A percentile compares a stretch with the other conserved stretches of the same genome.
These are phyloP conservation scores for Cajanus cajan DNA, from an alignment of 306 rosid genomes.

Conservation along the genomic window DNA sequence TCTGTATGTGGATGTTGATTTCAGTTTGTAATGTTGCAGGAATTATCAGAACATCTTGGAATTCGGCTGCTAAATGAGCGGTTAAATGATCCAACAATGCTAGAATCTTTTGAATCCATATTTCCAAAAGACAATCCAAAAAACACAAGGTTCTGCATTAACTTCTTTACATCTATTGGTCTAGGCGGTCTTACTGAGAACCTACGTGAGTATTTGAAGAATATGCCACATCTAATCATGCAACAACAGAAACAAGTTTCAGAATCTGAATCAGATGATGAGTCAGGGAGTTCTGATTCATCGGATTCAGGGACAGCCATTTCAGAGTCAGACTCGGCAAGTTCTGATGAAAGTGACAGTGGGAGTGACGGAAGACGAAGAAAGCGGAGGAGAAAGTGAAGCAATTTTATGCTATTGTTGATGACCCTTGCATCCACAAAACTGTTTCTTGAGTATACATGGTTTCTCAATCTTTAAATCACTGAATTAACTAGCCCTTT, in stretches of 20 bases:
- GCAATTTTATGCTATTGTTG: background rate
- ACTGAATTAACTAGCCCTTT: background rate
- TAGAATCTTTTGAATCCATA: too few relatives aligned
- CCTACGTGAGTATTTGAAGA: too few relatives aligned
- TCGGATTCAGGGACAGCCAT: slow-evolving; percentile 50
- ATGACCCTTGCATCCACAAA: slow-evolving; percentile 9
- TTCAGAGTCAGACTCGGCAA: slow-evolving; percentile 47
- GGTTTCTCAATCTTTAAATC: slow-evolving; percentile 6
- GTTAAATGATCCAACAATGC: too few relatives aligned
- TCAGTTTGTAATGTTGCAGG: slow-evolving; percentile 54
- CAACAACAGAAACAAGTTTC: slow-evolving; percentile 69
- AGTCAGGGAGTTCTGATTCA: slow-evolving; percentile 49
- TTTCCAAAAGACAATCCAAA: too few relatives aligned
- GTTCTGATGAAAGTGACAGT: slow-evolving; percentile 52
- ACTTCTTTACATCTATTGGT: too few relatives aligned
- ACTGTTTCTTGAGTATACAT: slow-evolving; percentile 11
- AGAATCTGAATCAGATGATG: slow-evolving; percentile 61
- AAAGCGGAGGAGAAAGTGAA: slow-evolving; percentile 59
- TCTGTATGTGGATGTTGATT: slow-evolving; percentile 26
- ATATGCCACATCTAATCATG: slow-evolving; percentile 72
- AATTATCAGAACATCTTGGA: slow-evolving; percentile 39
- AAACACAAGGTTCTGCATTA: too few relatives aligned
- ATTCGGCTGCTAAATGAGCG: too few relatives aligned
- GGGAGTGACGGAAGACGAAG: slow-evolving; percentile 37
- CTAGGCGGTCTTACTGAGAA: too few relatives aligned